Evolutionary conservation across 139 green algal species (phyloP).

Genomic region (Volvox africanus): DNA sequence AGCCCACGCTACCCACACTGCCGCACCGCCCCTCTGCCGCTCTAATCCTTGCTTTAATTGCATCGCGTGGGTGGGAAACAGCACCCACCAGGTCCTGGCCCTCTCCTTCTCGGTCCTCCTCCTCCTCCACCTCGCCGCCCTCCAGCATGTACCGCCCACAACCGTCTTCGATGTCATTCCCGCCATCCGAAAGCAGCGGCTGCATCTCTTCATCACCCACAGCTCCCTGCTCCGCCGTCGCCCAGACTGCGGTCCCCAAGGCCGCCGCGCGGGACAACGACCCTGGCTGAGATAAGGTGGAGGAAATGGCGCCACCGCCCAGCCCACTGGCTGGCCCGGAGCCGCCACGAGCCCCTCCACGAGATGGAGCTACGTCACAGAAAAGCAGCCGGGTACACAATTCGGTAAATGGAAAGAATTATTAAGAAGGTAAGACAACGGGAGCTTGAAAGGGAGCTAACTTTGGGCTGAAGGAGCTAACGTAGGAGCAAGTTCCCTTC

Average conservation of each 20-base stretch:
- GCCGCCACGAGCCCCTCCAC: not conserved
- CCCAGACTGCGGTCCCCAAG: not conserved
- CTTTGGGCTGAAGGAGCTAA: no score
- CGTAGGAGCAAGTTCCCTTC: no score
- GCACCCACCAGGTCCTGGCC: no score
- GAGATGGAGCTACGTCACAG: not conserved
- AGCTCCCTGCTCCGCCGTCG: not conserved
- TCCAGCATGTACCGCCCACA: not conserved
- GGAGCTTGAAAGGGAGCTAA: no score
- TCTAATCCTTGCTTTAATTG: no score
- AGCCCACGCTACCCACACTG: no score
- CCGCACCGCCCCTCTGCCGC: no score
- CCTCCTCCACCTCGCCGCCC: not conserved
- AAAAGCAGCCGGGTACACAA: no score
- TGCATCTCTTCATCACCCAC: not conserved
- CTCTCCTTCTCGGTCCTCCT: not conserved
- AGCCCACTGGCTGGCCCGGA: not conserved
- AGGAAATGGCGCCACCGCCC: not conserved
- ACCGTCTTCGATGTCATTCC: slow-evolving; percentile 21
- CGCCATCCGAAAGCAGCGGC: not conserved
- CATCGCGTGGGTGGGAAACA: no score
- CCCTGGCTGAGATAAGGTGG: not conserved
- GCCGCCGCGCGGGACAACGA: not conserved
- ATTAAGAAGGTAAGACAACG: no score
- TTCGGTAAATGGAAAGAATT: no score